These are phyloP conservation scores for Shiraia sp. DNA, from an alignment of 2,329 filamentous ascomycete species.

Conservation along the genomic window DNA sequence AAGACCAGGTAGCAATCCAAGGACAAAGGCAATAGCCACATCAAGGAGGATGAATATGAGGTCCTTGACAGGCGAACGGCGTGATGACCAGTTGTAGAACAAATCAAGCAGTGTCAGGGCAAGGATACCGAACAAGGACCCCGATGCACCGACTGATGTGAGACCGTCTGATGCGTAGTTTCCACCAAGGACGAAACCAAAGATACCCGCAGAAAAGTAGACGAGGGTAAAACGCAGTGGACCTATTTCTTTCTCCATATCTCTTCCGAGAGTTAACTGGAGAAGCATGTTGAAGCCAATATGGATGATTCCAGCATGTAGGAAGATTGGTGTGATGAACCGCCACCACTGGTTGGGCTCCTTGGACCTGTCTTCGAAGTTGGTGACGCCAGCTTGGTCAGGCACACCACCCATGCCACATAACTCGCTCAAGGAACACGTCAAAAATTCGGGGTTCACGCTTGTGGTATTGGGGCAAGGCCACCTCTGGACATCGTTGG, in stretches of 20 bases:
- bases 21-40: constrained; percentile 84
- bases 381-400: constrained; percentile 59
- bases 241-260: constrained; percentile 91
- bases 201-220: constrained; percentile 89
- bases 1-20: constrained; percentile 86
- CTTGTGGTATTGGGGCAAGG: constrained; percentile 75
- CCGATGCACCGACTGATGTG: constrained; percentile 83
- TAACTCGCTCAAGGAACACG: constrained; percentile 76
- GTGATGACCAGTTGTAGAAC: constrained; percentile 87
- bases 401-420: constrained; percentile 83
- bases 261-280: constrained; percentile 84
- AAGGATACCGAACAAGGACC: constrained; percentile 87
- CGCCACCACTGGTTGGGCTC: constrained; percentile 94
- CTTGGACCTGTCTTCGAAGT: constrained; percentile 60
- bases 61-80: constrained; percentile 76
- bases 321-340: constrained; percentile 93
- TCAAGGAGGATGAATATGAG: constrained; percentile 86
- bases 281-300: constrained; percentile 95
- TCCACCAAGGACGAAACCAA: constrained; percentile 91
- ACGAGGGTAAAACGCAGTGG: constrained; percentile 85
- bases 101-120: constrained; percentile 87
- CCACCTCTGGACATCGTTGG: constrained; percentile 60
- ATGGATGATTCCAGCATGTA: constrained; percentile 91
- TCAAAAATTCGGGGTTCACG: constrained; percentile 59
- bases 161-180: constrained; percentile 86